A percentile compares a stretch with the other conserved stretches of the same genome.
phyloP scores from a whole-genome alignment of 306 rosid genomes.

The Lathyrus sativus region DNA sequence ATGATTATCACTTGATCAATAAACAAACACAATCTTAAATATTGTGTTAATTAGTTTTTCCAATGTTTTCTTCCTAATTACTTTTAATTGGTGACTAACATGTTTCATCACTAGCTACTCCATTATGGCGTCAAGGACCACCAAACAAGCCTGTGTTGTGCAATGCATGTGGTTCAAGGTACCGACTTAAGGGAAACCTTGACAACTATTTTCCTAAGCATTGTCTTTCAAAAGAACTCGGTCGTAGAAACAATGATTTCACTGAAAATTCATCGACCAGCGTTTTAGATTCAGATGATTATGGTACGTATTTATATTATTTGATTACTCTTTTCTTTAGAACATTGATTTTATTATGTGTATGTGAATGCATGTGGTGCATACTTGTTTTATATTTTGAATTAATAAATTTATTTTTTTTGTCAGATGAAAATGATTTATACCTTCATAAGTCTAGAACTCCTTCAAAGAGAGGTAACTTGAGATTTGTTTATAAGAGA shows the following conservation, averaged over 20 bases:
- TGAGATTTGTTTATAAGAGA: neutral
- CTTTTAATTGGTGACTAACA: neutral
- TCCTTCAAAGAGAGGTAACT: constrained; percentile 15
- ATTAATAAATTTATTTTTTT: too few species aligned
- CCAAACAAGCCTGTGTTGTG: constrained; percentile 26
- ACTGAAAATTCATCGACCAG: neutral
- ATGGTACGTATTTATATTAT: neutral
- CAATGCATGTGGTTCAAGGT: constrained; percentile 39
- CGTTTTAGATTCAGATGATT: neutral
- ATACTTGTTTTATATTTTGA: too few species aligned
- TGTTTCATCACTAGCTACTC: constrained; percentile 33
- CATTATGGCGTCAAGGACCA: constrained; percentile 38
- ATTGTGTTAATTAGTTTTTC: neutral
- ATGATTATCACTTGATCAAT: too few species aligned
- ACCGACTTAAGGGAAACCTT: neutral
- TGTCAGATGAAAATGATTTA: too few species aligned
- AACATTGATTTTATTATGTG: too few species aligned
- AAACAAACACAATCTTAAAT: too few species aligned
- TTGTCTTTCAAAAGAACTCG: neutral
- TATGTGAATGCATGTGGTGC: too few species aligned
- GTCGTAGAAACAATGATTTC: neutral
- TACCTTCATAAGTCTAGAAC: too few species aligned
- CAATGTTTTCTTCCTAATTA: neutral
- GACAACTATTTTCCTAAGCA: constrained; percentile 3
- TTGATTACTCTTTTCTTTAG: too few species aligned